Percentiles rank a stretch among this genome's conserved stretches.
Conservation (phyloP, 2,329 filamentous ascomycete genomes). For the Diaporthe aspalathi region DNA sequence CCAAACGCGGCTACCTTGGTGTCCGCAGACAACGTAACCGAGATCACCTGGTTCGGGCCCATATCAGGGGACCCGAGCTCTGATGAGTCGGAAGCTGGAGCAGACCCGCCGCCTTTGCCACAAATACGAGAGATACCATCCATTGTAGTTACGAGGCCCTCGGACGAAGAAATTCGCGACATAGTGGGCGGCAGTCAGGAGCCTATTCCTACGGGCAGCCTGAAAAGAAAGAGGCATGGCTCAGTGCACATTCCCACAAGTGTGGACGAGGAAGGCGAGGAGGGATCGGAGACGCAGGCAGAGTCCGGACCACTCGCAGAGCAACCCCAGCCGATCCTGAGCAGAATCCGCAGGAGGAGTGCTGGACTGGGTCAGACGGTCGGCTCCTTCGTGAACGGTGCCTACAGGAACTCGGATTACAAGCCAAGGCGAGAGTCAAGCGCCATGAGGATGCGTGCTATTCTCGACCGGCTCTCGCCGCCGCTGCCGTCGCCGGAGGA, state of each 20-base stretch:
- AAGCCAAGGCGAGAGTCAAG: constrained; percentile 35
- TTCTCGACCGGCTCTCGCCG: constrained; percentile 33
- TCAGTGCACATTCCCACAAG: background rate
- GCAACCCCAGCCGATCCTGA: constrained; percentile 1
- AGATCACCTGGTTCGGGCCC: constrained; percentile 32
- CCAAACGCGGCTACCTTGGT: constrained; percentile 21
- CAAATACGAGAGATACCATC: background rate
- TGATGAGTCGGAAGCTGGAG: constrained; percentile 3
- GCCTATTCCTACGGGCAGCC: background rate
- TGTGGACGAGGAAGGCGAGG: background rate
- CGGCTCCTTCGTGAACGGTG: constrained; percentile 35
- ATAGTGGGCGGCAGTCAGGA: background rate
- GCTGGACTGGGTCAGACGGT: constrained; percentile 24
- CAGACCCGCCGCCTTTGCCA: background rate
- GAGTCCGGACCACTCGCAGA: background rate
- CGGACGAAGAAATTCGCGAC: background rate
- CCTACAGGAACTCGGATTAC: constrained; percentile 35
- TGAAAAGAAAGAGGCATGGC: background rate
- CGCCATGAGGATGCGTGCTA: constrained; percentile 20
- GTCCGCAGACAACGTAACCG: constrained; percentile 28
- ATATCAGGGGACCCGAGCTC: constrained; percentile 17
- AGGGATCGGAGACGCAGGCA: background rate
- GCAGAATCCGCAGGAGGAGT: constrained; percentile 33
- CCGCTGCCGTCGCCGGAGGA: constrained; percentile 14
- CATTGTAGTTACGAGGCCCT: background rate